Evolutionary conservation across 1,139 yeast genomes (phyloP).

Genomic region (Suhomyces panamericanus): DNA sequence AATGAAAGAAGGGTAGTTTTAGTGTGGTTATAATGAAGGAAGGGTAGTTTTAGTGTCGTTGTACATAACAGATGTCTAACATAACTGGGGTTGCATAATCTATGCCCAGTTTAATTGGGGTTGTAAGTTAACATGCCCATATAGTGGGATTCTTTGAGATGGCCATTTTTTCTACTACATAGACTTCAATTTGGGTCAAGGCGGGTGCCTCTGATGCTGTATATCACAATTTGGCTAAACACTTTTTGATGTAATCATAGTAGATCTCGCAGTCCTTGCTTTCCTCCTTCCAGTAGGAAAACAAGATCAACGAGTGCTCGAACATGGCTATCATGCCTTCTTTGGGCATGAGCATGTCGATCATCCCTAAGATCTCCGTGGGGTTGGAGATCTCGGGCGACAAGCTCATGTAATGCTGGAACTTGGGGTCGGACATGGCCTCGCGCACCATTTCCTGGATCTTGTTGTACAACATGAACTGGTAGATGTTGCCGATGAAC

Average conservation of each 20-base stretch:
- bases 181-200: too few species aligned
- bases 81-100: too few species aligned
- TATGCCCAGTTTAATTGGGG: too few species aligned
- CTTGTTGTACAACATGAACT: slow-evolving; percentile 39
- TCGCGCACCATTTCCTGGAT: slow-evolving; percentile 24
- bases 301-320: slow-evolving; percentile 34
- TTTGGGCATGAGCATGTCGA: slow-evolving; percentile 27
- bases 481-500: slow-evolving; percentile 41
- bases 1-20: too few species aligned
- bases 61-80: too few species aligned
- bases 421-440: slow-evolving; percentile 15
- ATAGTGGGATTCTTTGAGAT: too few species aligned
- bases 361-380: slow-evolving; percentile 17
- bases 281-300: slow-evolving; percentile 42
- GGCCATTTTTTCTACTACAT: too few species aligned
- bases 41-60: too few species aligned
- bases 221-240: slow-evolving; percentile 18
- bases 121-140: too few species aligned
- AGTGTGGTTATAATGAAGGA: too few species aligned
- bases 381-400: slow-evolving; percentile 9
- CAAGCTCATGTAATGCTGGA: slow-evolving; percentile 10
- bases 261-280: slow-evolving; percentile 37
- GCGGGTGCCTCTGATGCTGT: not conserved
- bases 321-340: slow-evolving; percentile 27
- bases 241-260: slow-evolving; percentile 24